Conservation (phyloP, 225 moss, liverwort and hornwort species). For the Bryoerythrophyllum caledonicum region DNA sequence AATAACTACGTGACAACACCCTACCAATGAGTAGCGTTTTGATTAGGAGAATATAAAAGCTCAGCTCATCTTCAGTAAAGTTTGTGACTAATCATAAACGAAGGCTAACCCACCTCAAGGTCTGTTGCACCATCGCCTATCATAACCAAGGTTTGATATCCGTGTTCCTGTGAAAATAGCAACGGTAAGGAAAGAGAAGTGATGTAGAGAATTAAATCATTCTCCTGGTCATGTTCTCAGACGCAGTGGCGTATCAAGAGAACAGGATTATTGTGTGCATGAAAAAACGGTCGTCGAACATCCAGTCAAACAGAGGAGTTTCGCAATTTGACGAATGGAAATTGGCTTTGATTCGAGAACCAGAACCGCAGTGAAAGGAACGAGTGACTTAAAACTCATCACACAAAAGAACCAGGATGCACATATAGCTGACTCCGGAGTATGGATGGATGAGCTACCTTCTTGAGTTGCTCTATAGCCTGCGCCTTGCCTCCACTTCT, state of each 20-base stretch:
- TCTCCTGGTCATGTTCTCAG: neutral
- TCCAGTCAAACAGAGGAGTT: neutral
- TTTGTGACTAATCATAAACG: neutral
- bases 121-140: constrained; percentile 85
- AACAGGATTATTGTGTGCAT: neutral
- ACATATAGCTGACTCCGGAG: neutral
- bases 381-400: neutral
- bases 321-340: neutral
- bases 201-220: neutral
- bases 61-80: neutral
- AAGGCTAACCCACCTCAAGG: constrained; percentile 51
- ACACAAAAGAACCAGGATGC: neutral
- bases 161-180: constrained; percentile 48
- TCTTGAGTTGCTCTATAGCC: constrained; percentile 68
- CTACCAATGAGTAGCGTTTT: neutral
- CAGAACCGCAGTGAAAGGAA: neutral
- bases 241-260: neutral
- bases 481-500: constrained; percentile 82
- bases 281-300: neutral
- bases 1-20: neutral
- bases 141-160: constrained; percentile 73
- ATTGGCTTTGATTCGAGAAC: neutral
- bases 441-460: constrained; percentile 24
- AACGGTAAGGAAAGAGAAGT: neutral
- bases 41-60: neutral